These are phyloP conservation scores for Cladosporium sp. DNA, from an alignment of 2,329 filamentous ascomycete species.

Conservation along the genomic window DNA sequence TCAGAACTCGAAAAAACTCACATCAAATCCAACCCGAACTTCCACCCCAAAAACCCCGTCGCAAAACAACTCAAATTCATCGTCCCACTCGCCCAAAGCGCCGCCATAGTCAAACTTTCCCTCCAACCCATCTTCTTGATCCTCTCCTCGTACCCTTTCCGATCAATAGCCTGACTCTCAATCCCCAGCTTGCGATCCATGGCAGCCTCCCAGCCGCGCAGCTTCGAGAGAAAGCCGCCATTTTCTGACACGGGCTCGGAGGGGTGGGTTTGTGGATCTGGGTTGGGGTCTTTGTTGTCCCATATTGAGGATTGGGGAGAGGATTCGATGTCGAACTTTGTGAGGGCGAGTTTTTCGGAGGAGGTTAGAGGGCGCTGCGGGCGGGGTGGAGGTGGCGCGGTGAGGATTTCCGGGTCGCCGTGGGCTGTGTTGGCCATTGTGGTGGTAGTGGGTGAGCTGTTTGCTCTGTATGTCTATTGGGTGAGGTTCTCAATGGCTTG, in stretches of 20 bases:
- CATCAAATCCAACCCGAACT: slow-evolving; percentile 44
- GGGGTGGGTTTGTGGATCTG: background rate
- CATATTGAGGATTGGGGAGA: slow-evolving; percentile 8
- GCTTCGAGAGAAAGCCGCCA: slow-evolving; percentile 27
- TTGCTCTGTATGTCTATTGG: background rate
- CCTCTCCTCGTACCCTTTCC: slow-evolving; percentile 41
- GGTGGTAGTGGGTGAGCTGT: background rate
- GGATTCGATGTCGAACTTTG: slow-evolving; percentile 22
- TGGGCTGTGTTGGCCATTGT: slow-evolving; percentile 17
- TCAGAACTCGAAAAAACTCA: too few relatives aligned
- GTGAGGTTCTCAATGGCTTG: background rate
- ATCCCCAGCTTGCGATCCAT: slow-evolving; percentile 44
- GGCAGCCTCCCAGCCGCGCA: slow-evolving; percentile 36
- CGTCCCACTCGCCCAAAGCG: slow-evolving; percentile 33
- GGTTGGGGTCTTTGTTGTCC: background rate
- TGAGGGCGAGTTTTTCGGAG: slow-evolving; percentile 27
- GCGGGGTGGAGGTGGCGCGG: slow-evolving; percentile 10
- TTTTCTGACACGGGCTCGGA: slow-evolving; percentile 12
- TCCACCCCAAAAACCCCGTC: slow-evolving; percentile 43
- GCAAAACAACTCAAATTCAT: slow-evolving; percentile 34
- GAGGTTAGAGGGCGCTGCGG: slow-evolving; percentile 25
- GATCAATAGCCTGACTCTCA: slow-evolving; percentile 46
- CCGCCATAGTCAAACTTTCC: slow-evolving; percentile 28
- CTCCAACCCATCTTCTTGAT: slow-evolving; percentile 38
- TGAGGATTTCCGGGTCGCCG: slow-evolving; percentile 19